Conservation (phyloP, 441 rosid genomes). For the Lepidium campestre region DNA sequence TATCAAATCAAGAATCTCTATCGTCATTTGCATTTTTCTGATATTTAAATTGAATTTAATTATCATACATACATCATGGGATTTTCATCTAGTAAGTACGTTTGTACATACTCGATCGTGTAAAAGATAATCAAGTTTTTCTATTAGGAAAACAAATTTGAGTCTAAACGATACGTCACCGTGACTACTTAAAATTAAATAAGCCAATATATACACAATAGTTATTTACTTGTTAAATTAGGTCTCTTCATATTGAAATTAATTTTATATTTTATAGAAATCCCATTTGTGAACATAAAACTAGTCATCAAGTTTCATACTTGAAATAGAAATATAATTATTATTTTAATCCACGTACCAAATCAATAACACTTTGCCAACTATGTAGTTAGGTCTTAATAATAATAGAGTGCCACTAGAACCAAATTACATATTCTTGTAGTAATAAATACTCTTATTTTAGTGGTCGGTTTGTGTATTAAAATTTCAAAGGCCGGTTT, state of each 20-base stretch:
- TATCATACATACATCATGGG: neutral
- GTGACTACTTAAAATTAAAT: neutral
- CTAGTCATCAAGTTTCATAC: neutral
- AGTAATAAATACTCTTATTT: neutral
- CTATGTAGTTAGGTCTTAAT: neutral
- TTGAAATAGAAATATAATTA: neutral
- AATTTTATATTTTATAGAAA: too few species aligned
- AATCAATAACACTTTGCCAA: neutral
- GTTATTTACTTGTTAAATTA: neutral
- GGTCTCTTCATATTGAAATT: neutral
- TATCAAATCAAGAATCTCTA: conserved; percentile 17
- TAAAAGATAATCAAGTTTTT: neutral
- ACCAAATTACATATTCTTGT: neutral
- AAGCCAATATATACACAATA: neutral
- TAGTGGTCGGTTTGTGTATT: conserved; percentile 8
- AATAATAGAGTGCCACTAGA: neutral
- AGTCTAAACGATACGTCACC: neutral
- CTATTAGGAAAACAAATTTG: neutral
- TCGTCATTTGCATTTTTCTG: conserved; percentile 19
- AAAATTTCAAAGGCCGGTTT: neutral
- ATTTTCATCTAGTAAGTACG: conserved; percentile 6
- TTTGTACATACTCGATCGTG: conserved; percentile 11
- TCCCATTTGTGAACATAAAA: neutral
- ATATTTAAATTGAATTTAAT: neutral
- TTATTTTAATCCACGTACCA: neutral